These are phyloP conservation scores for Polyporus arcularius DNA, from an alignment of 768 basidiomycete species.

Conservation along the genomic window DNA sequence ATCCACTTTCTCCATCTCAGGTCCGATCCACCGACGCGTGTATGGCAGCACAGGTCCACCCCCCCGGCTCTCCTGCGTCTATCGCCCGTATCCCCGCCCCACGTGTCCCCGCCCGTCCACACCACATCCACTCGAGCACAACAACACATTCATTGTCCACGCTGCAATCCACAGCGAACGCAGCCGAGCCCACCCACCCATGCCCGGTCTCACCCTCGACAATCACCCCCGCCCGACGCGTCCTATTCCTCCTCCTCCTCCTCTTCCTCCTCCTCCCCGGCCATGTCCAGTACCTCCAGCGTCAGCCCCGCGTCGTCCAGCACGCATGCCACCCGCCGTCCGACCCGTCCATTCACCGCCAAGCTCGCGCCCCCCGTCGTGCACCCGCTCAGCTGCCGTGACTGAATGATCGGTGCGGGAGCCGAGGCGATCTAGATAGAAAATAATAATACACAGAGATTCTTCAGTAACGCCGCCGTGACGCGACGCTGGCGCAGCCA, in stretches of 20 bases:
- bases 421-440: constrained; percentile 46
- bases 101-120: constrained; percentile 6
- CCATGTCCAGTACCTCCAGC: constrained; percentile 78
- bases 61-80: constrained; percentile 8
- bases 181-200: background rate
- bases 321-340: constrained; percentile 76
- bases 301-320: constrained; percentile 61
- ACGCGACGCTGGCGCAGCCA: background rate
- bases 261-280: constrained; percentile 47
- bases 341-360: constrained; percentile 73
- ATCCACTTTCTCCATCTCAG: constrained; percentile 22
- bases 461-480: constrained; percentile 1
- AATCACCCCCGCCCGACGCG: constrained; percentile 18
- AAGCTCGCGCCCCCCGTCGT: constrained; percentile 54
- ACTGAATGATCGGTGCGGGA: constrained; percentile 55
- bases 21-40: constrained; percentile 18
- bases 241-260: constrained; percentile 29
- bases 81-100: constrained; percentile 20
- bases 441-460: background rate
- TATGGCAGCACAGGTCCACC: constrained; percentile 10
- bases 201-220: background rate
- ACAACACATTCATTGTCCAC: constrained; percentile 4
- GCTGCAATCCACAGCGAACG: background rate
- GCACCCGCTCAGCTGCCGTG: constrained; percentile 56
- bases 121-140: background rate